Conservation (phyloP, 2,329 filamentous ascomycete species). For the Immersiporthe knoxdaviesiana region DNA sequence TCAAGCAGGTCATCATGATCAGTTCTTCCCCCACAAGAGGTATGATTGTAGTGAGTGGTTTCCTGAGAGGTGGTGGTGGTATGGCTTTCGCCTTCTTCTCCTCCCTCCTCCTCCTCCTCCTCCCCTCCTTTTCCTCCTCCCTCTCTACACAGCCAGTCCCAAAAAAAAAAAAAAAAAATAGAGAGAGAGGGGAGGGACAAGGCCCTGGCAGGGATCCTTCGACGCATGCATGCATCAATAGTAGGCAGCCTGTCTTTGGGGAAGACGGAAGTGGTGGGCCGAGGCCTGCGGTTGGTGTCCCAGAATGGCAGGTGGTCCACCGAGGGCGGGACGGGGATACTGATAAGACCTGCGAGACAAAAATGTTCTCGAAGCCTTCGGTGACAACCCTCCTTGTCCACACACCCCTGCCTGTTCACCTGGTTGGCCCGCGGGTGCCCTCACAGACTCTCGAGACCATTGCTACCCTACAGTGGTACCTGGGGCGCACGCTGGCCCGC, state of each 20-base stretch:
- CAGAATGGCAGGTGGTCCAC: conserved; percentile 4
- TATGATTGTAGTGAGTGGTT: not conserved
- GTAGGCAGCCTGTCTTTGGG: not conserved
- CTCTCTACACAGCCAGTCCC: not conserved
- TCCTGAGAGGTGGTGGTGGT: not conserved
- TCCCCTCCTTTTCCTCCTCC: not conserved
- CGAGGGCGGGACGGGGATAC: conserved; percentile 4
- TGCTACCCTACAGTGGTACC: not conserved
- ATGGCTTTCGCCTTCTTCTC: not conserved
- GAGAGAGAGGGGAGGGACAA: not conserved
- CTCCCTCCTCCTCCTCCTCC: not conserved
- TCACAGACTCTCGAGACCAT: not conserved
- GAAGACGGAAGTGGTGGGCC: not conserved
- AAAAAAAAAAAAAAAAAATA: not conserved
- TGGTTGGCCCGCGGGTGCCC: conserved; percentile 9
- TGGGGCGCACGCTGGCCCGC: too few species aligned
- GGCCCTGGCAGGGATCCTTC: not conserved
- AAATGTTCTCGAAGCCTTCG: conserved; percentile 16
- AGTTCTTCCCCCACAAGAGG: not conserved
- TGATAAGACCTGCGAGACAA: conserved; percentile 6
- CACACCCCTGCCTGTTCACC: not conserved
- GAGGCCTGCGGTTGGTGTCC: conserved; percentile 2
- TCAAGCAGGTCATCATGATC: not conserved
- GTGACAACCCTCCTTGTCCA: not conserved
- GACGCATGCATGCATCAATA: not conserved